Conservation (phyloP, 169 alveolate genomes). For the Theileria orientalis region DNA sequence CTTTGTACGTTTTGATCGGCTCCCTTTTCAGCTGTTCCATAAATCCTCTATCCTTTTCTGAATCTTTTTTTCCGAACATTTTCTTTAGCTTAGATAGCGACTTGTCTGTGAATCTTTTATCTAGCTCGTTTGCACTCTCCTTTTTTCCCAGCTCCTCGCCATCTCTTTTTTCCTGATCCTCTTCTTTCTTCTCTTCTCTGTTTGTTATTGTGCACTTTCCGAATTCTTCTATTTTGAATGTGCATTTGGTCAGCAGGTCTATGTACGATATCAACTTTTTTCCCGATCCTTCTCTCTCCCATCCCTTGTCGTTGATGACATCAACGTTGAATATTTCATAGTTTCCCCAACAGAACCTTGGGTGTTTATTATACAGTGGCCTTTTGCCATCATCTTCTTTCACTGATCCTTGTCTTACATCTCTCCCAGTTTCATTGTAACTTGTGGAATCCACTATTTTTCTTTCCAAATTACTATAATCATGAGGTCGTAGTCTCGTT, state of each 20-base stretch:
- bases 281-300: neutral
- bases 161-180: neutral
- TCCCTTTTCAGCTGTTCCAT: neutral
- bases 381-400: neutral
- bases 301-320: neutral
- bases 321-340: neutral
- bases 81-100: neutral
- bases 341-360: slow-evolving; percentile 8
- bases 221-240: neutral
- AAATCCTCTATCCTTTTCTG: neutral
- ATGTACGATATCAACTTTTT: neutral
- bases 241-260: neutral
- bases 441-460: too few relatives aligned
- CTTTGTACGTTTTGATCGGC: neutral
- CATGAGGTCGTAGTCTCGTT: too few relatives aligned
- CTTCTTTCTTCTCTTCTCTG: neutral
- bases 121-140: neutral
- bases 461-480: too few relatives aligned
- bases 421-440: too few relatives aligned
- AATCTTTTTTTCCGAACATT: neutral
- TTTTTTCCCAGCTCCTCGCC: neutral
- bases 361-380: slow-evolving; percentile 15
- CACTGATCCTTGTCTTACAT: neutral
- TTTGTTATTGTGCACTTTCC: neutral
- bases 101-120: neutral